phyloP scores from a whole-genome alignment of 331 rosid species.

The Pyracantha coccinea region DNA sequence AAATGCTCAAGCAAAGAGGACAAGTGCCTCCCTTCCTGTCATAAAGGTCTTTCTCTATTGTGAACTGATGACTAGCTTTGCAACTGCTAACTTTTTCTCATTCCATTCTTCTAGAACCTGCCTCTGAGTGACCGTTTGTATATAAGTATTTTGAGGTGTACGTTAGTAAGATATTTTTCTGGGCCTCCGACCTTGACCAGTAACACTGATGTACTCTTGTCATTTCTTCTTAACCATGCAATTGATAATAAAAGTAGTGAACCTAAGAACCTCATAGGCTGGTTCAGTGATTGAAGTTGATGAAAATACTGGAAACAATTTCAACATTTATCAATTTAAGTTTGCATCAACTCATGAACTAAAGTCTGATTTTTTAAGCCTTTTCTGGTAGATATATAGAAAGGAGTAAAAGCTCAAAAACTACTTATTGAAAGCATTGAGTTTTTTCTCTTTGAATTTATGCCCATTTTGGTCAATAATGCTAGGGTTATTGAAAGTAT shows the following conservation, averaged over 20 bases:
- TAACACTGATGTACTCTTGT: background rate
- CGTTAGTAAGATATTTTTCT: background rate
- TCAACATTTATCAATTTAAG: background rate
- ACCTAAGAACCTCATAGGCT: background rate
- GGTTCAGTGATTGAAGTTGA: background rate
- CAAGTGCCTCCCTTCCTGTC: constrained; percentile 75
- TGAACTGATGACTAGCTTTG: background rate
- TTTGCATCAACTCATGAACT: background rate
- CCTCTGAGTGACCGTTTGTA: background rate
- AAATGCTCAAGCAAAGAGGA: constrained; percentile 97
- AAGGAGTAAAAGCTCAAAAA: background rate
- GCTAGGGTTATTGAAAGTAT: background rate
- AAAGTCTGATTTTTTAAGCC: background rate
- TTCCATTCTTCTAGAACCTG: background rate
- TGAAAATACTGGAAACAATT: background rate
- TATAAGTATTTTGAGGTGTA: background rate
- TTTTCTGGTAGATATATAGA: background rate
- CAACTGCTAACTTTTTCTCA: background rate
- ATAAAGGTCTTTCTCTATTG: constrained; percentile 54
- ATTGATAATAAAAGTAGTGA: background rate
- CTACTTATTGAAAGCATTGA: background rate
- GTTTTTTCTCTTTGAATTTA: background rate
- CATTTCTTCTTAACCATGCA: background rate
- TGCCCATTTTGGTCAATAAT: background rate
- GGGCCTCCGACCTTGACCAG: background rate